Evolutionary conservation across 176 grass and related monocot species (phyloP).

Genomic region (Aegilops sharonensis): DNA sequence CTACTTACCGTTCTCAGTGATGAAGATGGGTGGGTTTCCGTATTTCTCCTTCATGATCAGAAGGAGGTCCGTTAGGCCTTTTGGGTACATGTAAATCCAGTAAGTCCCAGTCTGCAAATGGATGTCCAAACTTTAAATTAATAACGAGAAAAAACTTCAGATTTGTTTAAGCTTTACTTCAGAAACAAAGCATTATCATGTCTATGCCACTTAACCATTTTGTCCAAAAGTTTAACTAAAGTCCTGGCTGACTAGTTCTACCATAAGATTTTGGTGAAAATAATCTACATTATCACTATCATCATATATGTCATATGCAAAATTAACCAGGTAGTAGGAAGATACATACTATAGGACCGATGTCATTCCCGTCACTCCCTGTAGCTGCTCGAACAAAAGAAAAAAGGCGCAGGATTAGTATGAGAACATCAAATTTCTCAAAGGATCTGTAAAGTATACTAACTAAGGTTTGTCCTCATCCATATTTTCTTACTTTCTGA

Average conservation of each 20-base stretch:
- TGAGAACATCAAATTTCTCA: no score
- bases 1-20: constrained; percentile 46
- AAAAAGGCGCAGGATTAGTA: no score
- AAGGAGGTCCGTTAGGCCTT: constrained; percentile 27
- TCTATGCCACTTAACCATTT: neutral
- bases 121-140: neutral
- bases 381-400: no score
- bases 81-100: constrained; percentile 1
- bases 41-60: constrained; percentile 35
- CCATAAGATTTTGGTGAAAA: neutral
- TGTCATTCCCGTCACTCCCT: no score
- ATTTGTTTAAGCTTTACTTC: neutral
- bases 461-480: no score
- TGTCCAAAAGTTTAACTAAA: neutral
- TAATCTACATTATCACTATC: neutral
- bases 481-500: no score
- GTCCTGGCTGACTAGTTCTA: neutral
- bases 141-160: neutral
- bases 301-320: no score
- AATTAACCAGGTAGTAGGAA: no score
- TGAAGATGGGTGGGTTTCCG: constrained; percentile 30
- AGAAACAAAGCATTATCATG: neutral
- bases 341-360: no score
- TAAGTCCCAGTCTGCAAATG: neutral
- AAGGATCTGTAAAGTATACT: no score